Base-by-base conservation (phyloP, 129 eudicot species). In the Daucus carota region DNA sequence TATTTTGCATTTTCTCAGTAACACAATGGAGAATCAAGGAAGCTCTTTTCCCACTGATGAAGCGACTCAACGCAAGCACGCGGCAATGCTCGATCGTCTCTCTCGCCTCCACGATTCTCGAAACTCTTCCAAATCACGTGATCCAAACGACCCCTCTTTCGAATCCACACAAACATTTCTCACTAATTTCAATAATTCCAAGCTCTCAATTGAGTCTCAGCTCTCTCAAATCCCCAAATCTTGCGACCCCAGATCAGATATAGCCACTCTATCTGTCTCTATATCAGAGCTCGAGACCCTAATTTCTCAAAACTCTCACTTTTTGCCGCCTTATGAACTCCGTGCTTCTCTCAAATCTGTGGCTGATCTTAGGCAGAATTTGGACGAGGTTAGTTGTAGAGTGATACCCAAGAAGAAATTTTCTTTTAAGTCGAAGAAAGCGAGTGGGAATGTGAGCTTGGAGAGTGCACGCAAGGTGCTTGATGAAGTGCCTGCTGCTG, bases 81-180 rank as follows among this genome's bases (percentile, higher is more conserved):
- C 88, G 0, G 98, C 96, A 29, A 92, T 92, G 98, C 76, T 92
- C 29, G 86, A 86, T 50, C 98, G 92, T 60, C 93, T 92, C 48
- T 77, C 93, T 31, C 84, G 85, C 77, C 93, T 88, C 87, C 93
- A 88, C 86, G 87, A 87, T 22, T 76, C 93, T 44, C 93, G 91
- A 48, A 77, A 72, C 43, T 40, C 43, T 40, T 40, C 43, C 57
- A 82, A 84, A 77, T 54, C 76, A 42, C 71, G 76, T 65, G 9
- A 70, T 28, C 47, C 41, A 6, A 13, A 79, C 48, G 77, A 81
- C 33, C 72, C 88, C 1, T 72, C 92, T 46, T 85, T 78, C 22
- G 91, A 88, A 68, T 84, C 96, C 81, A 85, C 96, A 41, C 83
- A 86, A 43, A 83, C 96, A 22, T 93, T 93, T 81, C 96, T 91